Conservation (phyloP, 768 basidiomycete genomes). For the Kwoniella europaea region DNA sequence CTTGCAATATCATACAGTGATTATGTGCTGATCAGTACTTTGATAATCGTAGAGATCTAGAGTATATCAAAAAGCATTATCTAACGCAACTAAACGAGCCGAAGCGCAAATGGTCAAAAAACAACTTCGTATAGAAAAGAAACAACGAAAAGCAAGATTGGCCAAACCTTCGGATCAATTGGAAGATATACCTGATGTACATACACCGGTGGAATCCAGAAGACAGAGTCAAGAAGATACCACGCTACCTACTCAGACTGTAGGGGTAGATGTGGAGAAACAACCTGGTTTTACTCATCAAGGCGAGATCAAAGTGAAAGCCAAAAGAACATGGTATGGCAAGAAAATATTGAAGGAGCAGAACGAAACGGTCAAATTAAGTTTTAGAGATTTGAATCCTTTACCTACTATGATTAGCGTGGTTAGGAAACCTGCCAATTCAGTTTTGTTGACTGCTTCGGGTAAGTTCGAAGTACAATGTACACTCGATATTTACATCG, state of each 20-base stretch:
- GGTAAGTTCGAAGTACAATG: constrained; percentile 60
- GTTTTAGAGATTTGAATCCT: constrained; percentile 76
- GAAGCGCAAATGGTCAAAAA: constrained; percentile 28
- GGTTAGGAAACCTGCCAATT: constrained; percentile 69
- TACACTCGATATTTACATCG: too few species aligned
- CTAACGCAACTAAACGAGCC: constrained; percentile 57
- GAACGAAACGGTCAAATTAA: constrained; percentile 62
- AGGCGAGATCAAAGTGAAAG: constrained; percentile 2
- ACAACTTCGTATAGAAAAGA: constrained; percentile 41
- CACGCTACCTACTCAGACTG: neutral
- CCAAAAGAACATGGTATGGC: constrained; percentile 16
- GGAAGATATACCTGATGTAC: constrained; percentile 13
- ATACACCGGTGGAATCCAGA: constrained; percentile 1
- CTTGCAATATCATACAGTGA: neutral
- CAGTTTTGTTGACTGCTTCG: constrained; percentile 69
- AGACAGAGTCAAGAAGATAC: constrained; percentile 1
- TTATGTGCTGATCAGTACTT: neutral
- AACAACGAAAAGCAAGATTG: constrained; percentile 11
- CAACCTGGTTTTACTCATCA: neutral
- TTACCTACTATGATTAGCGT: constrained; percentile 68
- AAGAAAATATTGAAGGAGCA: constrained; percentile 25
- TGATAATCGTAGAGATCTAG: constrained; percentile 65
- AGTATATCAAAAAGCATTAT: constrained; percentile 73
- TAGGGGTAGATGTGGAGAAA: constrained; percentile 7
- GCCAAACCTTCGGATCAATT: constrained; percentile 1